phyloP scores from a whole-genome alignment of 108 stramenopile genomes.

The Skeletonema tropicum region DNA sequence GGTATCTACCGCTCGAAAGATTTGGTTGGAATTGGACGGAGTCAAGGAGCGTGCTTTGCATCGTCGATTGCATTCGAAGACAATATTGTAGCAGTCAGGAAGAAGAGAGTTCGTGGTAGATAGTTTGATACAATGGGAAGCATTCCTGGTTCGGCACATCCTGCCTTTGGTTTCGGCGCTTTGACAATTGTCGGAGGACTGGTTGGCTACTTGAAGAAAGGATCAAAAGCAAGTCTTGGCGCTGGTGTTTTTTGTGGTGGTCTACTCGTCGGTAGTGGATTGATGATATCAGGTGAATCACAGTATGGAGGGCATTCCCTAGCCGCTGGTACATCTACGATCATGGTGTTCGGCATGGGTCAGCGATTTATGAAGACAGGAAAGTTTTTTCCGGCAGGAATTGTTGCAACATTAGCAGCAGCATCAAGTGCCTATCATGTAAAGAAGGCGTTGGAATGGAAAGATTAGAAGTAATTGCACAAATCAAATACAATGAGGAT shows the following conservation, averaged over 20 bases:
- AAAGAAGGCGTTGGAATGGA: slow-evolving; percentile 54
- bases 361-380: slow-evolving; percentile 69
- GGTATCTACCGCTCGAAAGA: too few relatives aligned
- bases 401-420: slow-evolving; percentile 27
- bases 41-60: too few relatives aligned
- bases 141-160: slow-evolving; percentile 79
- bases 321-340: slow-evolving; percentile 57
- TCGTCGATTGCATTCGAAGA: too few relatives aligned
- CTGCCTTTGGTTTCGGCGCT: slow-evolving; percentile 70
- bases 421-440: slow-evolving; percentile 43
- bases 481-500: neutral
- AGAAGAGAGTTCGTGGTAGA: too few relatives aligned
- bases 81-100: too few relatives aligned
- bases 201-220: slow-evolving; percentile 67
- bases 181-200: slow-evolving; percentile 67
- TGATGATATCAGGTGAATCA: slow-evolving; percentile 69
- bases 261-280: slow-evolving; percentile 66
- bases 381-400: slow-evolving; percentile 81
- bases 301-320: slow-evolving; percentile 74
- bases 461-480: slow-evolving; percentile 5
- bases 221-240: slow-evolving; percentile 46
- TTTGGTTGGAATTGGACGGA: too few relatives aligned
- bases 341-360: slow-evolving; percentile 75
- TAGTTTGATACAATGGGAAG: neutral
- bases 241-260: slow-evolving; percentile 67